Conservation (phyloP, 208 protist species). For the Trichomonas tenax region DNA sequence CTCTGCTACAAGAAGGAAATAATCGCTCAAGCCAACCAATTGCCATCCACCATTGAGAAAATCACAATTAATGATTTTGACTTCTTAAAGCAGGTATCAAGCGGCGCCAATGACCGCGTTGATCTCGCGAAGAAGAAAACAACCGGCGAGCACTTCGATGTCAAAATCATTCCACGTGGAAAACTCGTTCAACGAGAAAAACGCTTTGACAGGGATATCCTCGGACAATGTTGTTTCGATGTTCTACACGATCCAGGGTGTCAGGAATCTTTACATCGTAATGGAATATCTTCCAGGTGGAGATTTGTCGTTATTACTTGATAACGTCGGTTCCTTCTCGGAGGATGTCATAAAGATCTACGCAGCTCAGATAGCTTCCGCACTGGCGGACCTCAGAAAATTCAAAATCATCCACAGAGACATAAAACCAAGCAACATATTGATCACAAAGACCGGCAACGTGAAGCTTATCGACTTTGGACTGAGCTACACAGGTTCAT, state of each 20-base stretch:
- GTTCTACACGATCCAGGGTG: not conserved
- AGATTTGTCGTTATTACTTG: not conserved
- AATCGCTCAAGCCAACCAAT: not conserved
- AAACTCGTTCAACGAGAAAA: not conserved
- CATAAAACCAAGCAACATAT: not conserved
- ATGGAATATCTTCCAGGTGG: constrained; percentile 19
- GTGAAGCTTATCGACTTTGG: not conserved
- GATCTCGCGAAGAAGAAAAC: not conserved
- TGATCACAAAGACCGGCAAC: not conserved
- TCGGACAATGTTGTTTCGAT: not conserved
- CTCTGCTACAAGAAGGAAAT: not conserved
- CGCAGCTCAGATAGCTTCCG: not conserved
- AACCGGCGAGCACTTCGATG: not conserved
- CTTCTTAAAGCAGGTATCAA: not conserved
- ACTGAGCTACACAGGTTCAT: not conserved
- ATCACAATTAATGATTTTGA: not conserved
- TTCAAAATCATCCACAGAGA: constrained; percentile 2
- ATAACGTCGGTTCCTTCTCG: not conserved
- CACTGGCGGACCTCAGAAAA: not conserved
- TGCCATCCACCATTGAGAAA: not conserved
- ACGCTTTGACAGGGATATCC: not conserved
- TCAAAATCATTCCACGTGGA: not conserved
- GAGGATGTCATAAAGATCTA: not conserved
- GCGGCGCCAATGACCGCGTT: not conserved
- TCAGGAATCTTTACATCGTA: not conserved